phyloP scores from a whole-genome alignment of 2,329 filamentous ascomycete genomes.

The Venturia effusa region DNA sequence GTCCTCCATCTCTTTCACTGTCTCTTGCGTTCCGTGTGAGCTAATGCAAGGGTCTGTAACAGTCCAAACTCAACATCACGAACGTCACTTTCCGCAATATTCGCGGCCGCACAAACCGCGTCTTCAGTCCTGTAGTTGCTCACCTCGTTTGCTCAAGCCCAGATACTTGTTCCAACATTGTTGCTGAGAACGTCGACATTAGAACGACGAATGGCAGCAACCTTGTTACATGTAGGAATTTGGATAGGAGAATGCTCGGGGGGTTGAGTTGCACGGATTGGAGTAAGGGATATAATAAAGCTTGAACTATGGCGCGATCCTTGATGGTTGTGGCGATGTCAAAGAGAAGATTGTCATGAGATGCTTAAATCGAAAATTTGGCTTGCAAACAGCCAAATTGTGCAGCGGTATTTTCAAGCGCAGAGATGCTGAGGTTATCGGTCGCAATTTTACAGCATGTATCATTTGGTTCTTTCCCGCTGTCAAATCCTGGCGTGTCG shows the following conservation, averaged over 20 bases:
- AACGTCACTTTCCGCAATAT: conserved; percentile 30
- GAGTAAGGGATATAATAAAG: neutral
- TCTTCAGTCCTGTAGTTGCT: neutral
- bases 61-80: conserved; percentile 43
- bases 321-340: neutral
- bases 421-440: too few species aligned
- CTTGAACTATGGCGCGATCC: neutral
- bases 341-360: too few species aligned
- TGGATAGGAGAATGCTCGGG: neutral
- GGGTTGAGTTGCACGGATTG: neutral
- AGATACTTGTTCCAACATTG: neutral
- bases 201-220: neutral
- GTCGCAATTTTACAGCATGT: too few species aligned
- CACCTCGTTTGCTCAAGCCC: neutral
- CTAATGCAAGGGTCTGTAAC: conserved; percentile 8
- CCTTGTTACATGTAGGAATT: conserved; percentile 1
- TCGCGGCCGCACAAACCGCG: neutral
- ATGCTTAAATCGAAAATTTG: too few species aligned
- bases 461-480: neutral
- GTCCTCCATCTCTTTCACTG: neutral
- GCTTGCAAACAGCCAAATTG: too few species aligned
- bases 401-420: too few species aligned
- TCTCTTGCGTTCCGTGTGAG: neutral
- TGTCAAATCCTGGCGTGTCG: neutral
- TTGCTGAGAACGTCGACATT: neutral